phyloP scores from a whole-genome alignment of 2,329 filamentous ascomycete genomes.

The Cladosporium austrohemisphaericum region DNA sequence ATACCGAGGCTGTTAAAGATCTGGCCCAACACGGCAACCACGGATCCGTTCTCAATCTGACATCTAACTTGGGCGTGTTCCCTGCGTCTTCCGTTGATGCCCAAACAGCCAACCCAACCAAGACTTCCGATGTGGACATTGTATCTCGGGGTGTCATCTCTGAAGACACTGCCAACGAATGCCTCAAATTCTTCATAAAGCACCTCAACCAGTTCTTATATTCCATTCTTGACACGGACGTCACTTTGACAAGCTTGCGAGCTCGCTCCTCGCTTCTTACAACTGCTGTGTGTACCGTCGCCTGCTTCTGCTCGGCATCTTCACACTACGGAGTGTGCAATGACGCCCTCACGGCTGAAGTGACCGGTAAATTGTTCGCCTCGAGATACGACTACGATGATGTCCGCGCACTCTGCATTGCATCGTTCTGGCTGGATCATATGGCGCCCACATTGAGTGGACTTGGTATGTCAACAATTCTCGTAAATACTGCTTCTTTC shows the following conservation, averaged over 20 bases:
- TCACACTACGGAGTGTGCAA: conserved; percentile 30
- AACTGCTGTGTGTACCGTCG: conserved; percentile 35
- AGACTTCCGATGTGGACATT: conserved; percentile 18
- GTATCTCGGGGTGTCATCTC: conserved; percentile 24
- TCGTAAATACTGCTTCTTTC: neutral
- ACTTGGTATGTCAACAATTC: conserved; percentile 22
- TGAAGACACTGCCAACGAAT: conserved; percentile 27
- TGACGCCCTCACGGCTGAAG: conserved; percentile 29
- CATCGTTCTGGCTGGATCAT: conserved; percentile 38
- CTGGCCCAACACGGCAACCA: neutral
- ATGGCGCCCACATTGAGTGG: conserved; percentile 25
- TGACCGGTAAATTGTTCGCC: conserved; percentile 29
- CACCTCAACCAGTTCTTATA: conserved; percentile 34
- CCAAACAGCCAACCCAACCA: neutral
- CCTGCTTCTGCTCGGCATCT: conserved; percentile 29
- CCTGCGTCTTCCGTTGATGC: neutral
- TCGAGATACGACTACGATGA: conserved; percentile 28
- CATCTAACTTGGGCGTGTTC: neutral
- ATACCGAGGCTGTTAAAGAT: too few species aligned
- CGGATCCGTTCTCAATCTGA: neutral
- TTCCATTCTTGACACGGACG: conserved; percentile 31
- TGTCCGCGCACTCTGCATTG: conserved; percentile 35
- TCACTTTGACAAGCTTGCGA: conserved; percentile 27
- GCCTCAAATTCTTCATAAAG: conserved; percentile 32
- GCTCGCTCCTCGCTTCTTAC: conserved; percentile 32